Base-by-base conservation (phyloP, 805 yeast genomes). In the Blastobotrys peoriensis region DNA sequence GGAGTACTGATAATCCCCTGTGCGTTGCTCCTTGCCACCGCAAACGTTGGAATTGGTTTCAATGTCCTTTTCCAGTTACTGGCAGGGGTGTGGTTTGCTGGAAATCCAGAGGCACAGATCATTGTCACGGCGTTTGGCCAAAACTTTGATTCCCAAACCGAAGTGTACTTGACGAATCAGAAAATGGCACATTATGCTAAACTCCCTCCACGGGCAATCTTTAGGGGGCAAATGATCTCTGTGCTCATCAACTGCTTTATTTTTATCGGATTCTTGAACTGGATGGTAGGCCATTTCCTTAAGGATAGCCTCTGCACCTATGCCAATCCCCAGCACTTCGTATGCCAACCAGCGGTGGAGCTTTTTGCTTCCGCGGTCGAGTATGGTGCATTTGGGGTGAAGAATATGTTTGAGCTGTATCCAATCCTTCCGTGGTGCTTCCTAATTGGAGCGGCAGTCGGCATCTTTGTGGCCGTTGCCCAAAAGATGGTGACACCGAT, bases 41-140 rank as follows among this genome's bases (percentile, higher is more conserved):
- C 87, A 0, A 81, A 81, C 61, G 70, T 64, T 40, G 56, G 71
- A 1, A 69, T 81, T 49, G 80, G 81, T 15, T 63, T 81, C 50
- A 77, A 77, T 55, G 84, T 80, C 2, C 62, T 81, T 44, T 23
- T 79, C 3, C 86, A 81, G 56, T 64, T 82, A 45, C 68, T 82
- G 43, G 74, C 78, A 36, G 86, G 86, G 1, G 79, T 78, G 54
- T 73, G 81, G 40, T 66, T 78, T 15, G 85, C 85, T 3, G 84
- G 79, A 2, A 67, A 69, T 66, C 78, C 78, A 20, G 57, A 66
- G 36, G 80, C 81, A 2, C 60, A 75, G 60, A 76, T 83, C 69
- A 71, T 74, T 46, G 66, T 78, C 60, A 79, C 78, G 60, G 81
- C 49, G 66, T 60, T 40, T 40, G 53, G 51, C 6, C 47, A 70